Percentiles rank a stretch among this genome's conserved stretches.
Evolutionary conservation across 2,329 filamentous ascomycete species (phyloP).

Genomic region (Verticillium zaregamsianum): DNA sequence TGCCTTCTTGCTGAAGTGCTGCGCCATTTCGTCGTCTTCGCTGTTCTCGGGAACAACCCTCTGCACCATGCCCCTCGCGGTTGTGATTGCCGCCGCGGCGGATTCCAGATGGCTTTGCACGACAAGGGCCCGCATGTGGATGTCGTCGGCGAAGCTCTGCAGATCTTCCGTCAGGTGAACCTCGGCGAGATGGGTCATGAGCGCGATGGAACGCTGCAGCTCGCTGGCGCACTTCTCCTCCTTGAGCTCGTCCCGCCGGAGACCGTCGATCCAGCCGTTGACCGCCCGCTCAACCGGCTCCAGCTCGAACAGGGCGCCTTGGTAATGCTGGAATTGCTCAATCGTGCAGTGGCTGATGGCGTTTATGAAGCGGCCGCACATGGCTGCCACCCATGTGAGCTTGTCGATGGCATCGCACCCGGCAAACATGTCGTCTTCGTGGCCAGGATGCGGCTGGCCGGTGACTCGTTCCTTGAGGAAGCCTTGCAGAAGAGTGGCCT

Average conservation of each 20-base stretch:
- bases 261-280: slow-evolving; percentile 80
- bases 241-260: slow-evolving; percentile 81
- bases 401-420: slow-evolving; percentile 82
- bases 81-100: slow-evolving; percentile 62
- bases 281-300: slow-evolving; percentile 87
- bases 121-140: slow-evolving; percentile 71
- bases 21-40: slow-evolving; percentile 63
- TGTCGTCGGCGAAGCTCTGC: slow-evolving; percentile 71
- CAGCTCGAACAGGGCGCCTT: slow-evolving; percentile 78
- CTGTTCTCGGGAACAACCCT: slow-evolving; percentile 48
- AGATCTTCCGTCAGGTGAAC: slow-evolving; percentile 69
- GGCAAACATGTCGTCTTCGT: slow-evolving; percentile 74
- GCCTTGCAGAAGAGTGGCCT: slow-evolving; percentile 71
- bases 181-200: slow-evolving; percentile 82
- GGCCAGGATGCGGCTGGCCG: slow-evolving; percentile 57
- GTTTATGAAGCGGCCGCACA: slow-evolving; percentile 80
- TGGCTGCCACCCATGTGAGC: slow-evolving; percentile 75
- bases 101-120: slow-evolving; percentile 82
- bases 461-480: slow-evolving; percentile 77
- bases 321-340: slow-evolving; percentile 73
- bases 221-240: slow-evolving; percentile 78
- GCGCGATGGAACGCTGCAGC: slow-evolving; percentile 76
- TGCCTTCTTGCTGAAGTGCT: slow-evolving; percentile 65
- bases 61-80: slow-evolving; percentile 63
- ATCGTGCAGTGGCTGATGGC: slow-evolving; percentile 75